Base-by-base conservation (phyloP, 2,329 filamentous ascomycete species). In the Purpureocillium takamizusanense region DNA sequence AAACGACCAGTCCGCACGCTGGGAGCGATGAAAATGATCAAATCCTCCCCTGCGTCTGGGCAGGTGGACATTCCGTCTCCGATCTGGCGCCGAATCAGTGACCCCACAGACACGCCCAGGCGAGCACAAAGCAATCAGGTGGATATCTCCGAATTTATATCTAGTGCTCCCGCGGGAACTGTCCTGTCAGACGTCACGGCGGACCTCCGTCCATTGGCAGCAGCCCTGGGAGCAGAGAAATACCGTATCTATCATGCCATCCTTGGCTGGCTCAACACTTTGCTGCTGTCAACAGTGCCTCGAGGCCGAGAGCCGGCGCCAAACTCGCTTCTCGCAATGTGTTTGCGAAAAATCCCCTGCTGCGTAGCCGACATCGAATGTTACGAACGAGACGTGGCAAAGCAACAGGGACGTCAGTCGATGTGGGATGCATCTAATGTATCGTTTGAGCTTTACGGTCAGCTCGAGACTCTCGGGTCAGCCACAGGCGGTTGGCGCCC, bases 261-360 rank as follows among this genome's bases (percentile, higher is more conserved):
- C 17, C 51, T 63, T 28, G 37, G 47, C 13, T 60, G 56, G 50
- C 36, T 62, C 15, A 46, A 49, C 21, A 39, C 46, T 9, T 30
- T 63, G 5, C 39, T 63, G 29, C 50, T 44, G 16, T 48, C 51
- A 7, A 62, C 58, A 7, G 40, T 48, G 8, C 33, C 46, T 2
- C 37, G 44, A 4, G 38, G 33, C 3, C 37, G 49, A 16, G 44
- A 52, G 15, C 31, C 48, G 9, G 49, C 51, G 13, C 44, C 45
- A 6, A 60, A 59, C 35, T 61, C 60, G 9, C 47, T 63, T 4
- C 41, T 63, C 8, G 53, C 50, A n/a, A 57, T 63, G 51, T 63
- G 60, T 30, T 43, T 63, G 28, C 60, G 56, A 12, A 53, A 46
- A 38, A 38, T 59, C 11, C 54, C 56, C 3, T 46, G 45, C 8